Percentiles rank a stretch among this genome's conserved stretches.
These are phyloP conservation scores for Rhododendron ovatum DNA, from an alignment of 148 eudicot genomes.

Conservation along the genomic window DNA sequence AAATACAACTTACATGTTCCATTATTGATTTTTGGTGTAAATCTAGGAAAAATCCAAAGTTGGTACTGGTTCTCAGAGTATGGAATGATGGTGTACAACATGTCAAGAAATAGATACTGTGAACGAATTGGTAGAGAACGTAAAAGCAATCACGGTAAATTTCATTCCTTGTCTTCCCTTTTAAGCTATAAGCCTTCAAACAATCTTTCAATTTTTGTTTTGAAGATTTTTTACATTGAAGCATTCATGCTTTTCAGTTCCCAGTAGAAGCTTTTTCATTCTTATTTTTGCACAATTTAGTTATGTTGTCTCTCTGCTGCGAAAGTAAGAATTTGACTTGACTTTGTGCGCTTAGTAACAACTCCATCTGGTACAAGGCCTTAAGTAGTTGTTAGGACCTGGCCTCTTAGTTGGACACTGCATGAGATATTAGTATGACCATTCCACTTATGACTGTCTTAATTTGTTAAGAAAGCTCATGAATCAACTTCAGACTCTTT, in stretches of 20 bases:
- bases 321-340: not conserved
- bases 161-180: not conserved
- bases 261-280: not conserved
- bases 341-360: not conserved
- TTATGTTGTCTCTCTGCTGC: not conserved
- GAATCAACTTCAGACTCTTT: not conserved
- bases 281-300: not conserved
- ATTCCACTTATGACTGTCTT: not conserved
- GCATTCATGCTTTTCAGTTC: not conserved
- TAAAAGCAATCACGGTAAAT: conserved; percentile 90
- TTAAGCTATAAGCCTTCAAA: not conserved
- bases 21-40: not conserved
- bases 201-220: not conserved
- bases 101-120: conserved; percentile 86
- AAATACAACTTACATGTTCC: not conserved
- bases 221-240: not conserved
- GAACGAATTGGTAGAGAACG: conserved; percentile 93
- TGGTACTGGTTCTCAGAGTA: conserved; percentile 98
- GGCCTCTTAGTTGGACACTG: not conserved
- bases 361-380: not conserved
- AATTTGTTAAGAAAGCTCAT: conserved; percentile 1
- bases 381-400: not conserved
- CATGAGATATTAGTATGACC: not conserved
- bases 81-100: conserved; percentile 78
- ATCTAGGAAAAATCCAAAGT: conserved; percentile 79